Base-by-base conservation (phyloP, 2,329 filamentous ascomycete species). In the Thelonectria rubi region DNA sequence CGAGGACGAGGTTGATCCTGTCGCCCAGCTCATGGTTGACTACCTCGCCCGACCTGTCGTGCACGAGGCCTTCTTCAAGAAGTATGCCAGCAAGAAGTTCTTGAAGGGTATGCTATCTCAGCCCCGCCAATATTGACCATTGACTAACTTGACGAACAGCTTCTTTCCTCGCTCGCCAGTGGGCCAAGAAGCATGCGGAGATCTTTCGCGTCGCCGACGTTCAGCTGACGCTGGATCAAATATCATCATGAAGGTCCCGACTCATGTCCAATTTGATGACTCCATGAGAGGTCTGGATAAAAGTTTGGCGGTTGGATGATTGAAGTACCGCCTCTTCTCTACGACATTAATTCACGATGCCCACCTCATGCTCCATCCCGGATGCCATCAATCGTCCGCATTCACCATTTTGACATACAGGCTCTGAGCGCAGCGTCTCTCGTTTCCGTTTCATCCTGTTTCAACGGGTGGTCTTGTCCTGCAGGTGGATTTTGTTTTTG, bases 81-180 rank as follows among this genome's bases (percentile, higher is more conserved):
- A 99, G 80, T 99, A 99, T 77, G 95, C 95, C 58, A 97, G 93
- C 87, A 99, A 98, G 85, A 97, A 97, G 81, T 99, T 98, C 81
- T 82, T 98, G 72, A 99, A 99, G 83, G 94, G 94, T 97, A 88
- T 80, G 85, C 71, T n/a, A 59, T 20, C 26, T 30, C 15, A 4
- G 4, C 12, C 12, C 21, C 11, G 3, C 21, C 8, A 3, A 45
- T 18, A 34, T 8, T 47, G 58, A 15, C 11, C 47, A 52, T 20
- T 18, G 24, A 32, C 69, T 75, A 39, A 73, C 66, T 43, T 32
- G 2, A 5, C 2, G 39, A 20, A 4, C 45, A 97, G 94, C 93
- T 71, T 97, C 94, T 24, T 93, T 98, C 72, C 84, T 97, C 64
- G 91, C 94, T 37, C 92, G 94, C 71, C 88, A 91, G 74, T 99